Evolutionary conservation across 306 rosid genomes (phyloP).

Genomic region (Biancaea sappan): DNA sequence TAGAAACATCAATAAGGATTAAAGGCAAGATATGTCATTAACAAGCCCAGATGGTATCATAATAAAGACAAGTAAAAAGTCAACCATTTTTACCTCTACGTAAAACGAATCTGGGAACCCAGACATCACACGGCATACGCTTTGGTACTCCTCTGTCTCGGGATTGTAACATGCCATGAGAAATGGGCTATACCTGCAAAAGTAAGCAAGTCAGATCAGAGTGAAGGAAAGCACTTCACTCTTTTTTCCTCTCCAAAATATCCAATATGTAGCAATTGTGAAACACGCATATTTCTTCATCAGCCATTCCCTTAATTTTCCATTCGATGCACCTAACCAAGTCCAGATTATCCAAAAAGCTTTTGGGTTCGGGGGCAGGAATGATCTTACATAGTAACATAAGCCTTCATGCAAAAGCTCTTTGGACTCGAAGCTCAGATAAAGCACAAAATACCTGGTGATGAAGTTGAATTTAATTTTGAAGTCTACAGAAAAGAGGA

Average conservation of each 20-base stretch:
- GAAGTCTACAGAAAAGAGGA: neutral
- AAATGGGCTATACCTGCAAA: constrained; percentile 92
- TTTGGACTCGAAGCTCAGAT: neutral
- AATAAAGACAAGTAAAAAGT: constrained; percentile 6
- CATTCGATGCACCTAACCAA: neutral
- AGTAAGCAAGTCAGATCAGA: constrained; percentile 17
- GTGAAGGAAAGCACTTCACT: constrained; percentile 2
- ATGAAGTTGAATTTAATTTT: too few species aligned
- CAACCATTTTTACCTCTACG: constrained; percentile 53
- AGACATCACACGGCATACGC: constrained; percentile 96
- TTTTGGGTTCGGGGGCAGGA: neutral
- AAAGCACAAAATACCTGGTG: neutral
- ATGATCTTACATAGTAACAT: neutral
- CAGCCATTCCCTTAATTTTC: constrained; percentile 4
- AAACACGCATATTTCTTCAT: constrained; percentile 8
- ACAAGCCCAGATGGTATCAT: constrained; percentile 4
- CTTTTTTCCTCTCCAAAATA: neutral
- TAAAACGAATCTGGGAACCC: constrained; percentile 91
- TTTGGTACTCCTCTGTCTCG: constrained; percentile 87
- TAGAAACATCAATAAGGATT: constrained; percentile 7
- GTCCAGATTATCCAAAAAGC: neutral
- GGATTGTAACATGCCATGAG: constrained; percentile 92
- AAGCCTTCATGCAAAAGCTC: neutral
- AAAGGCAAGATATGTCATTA: neutral
- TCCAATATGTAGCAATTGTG: neutral